Evolutionary conservation across 352 stramenopile species (phyloP).

Genomic region (Phytopythium boreale): DNA sequence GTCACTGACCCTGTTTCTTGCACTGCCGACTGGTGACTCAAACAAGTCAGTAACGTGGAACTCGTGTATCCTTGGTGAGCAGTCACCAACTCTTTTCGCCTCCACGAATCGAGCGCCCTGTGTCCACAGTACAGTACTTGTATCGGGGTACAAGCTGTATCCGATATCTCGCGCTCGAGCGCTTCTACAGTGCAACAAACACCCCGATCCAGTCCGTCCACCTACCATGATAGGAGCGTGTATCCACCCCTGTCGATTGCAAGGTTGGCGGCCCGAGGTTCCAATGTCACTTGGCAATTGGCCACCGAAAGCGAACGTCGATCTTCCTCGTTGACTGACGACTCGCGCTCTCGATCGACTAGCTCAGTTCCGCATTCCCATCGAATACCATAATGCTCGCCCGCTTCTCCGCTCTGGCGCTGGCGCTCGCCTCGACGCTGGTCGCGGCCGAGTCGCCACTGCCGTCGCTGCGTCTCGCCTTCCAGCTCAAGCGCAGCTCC

Average conservation of each 20-base stretch:
- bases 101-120: too few relatives aligned
- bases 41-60: not conserved
- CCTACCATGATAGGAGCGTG: too few relatives aligned
- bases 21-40: not conserved
- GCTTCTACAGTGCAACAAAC: too few relatives aligned
- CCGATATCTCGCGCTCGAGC: too few relatives aligned
- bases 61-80: not conserved
- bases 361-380: too few relatives aligned
- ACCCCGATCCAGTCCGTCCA: too few relatives aligned
- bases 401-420: constrained; percentile 2
- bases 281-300: not conserved
- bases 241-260: not conserved
- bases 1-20: constrained; percentile 1
- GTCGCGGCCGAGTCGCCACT: constrained; percentile 17
- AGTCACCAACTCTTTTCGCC: not conserved
- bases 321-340: not conserved
- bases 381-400: not conserved
- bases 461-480: constrained; percentile 30
- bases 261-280: not conserved
- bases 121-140: too few relatives aligned
- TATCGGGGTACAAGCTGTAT: not conserved
- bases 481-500: constrained; percentile 47
- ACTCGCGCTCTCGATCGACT: too few relatives aligned
- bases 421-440: not conserved
- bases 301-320: not conserved